phyloP scores from a whole-genome alignment of 2,329 filamentous ascomycete species.

The Myriosclerotinia curreyana region DNA sequence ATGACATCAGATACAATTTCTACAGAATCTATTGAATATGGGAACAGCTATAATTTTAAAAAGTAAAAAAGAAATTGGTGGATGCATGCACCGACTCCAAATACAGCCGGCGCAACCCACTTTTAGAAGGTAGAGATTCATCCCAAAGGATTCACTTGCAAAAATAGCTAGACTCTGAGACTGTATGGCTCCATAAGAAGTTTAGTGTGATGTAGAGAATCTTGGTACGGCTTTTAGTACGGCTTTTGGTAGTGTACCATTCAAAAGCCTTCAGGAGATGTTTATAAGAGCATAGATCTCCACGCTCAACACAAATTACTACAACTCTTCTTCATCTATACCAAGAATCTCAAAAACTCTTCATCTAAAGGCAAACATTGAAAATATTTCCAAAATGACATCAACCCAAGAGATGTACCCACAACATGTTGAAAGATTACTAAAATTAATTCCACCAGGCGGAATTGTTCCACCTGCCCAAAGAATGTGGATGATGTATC shows the following conservation, averaged over 20 bases:
- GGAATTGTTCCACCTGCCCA: neutral
- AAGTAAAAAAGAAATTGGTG: too few relatives aligned
- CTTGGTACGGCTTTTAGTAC: neutral
- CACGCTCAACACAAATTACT: neutral
- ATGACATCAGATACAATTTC: too few relatives aligned
- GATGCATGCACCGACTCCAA: too few relatives aligned
- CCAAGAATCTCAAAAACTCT: neutral
- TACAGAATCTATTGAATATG: too few relatives aligned
- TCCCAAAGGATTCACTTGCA: too few relatives aligned
- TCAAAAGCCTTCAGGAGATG: neutral
- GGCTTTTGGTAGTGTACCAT: too few relatives aligned
- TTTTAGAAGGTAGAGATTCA: too few relatives aligned
- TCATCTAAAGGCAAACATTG: neutral
- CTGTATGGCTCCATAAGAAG: neutral
- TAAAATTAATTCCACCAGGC: too few relatives aligned
- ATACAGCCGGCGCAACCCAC: too few relatives aligned
- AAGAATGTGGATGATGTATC: neutral
- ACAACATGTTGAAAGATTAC: neutral
- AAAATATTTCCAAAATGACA: neutral
- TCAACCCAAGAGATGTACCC: neutral
- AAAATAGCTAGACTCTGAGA: neutral
- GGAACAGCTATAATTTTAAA: too few relatives aligned
- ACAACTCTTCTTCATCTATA: neutral
- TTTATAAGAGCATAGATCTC: neutral
- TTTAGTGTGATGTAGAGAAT: neutral